A percentile compares a stretch with the other conserved stretches of the same genome.
Evolutionary conservation across 2,329 filamentous ascomycete genomes (phyloP).

Genomic region (Tolypocladium guangdongense): DNA sequence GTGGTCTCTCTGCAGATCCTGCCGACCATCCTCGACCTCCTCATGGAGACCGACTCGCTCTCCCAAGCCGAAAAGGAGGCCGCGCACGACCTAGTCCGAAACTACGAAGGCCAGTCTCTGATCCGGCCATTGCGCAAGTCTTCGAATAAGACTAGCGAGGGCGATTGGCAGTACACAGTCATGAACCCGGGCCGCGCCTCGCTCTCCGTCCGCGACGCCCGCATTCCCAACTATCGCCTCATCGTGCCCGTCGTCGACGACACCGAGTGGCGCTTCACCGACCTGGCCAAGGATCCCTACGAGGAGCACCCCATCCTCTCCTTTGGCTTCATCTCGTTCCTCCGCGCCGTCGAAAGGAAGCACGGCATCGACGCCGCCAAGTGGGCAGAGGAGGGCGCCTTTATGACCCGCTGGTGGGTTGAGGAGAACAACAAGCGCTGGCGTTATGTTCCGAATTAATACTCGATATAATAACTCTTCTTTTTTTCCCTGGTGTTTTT

Average conservation of each 20-base stretch:
- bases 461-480: conserved; percentile 6
- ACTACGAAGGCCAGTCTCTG: conserved; percentile 25
- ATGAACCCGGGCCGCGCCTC: conserved; percentile 15
- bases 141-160: conserved; percentile 9
- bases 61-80: conserved; percentile 11
- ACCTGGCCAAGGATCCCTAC: conserved; percentile 16
- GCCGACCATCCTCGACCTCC: conserved; percentile 23
- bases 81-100: conserved; percentile 17
- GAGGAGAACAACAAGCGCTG: conserved; percentile 23
- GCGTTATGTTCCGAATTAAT: conserved; percentile 12
- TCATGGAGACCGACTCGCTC: conserved; percentile 22
- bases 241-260: conserved; percentile 13
- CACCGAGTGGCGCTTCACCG: conserved; percentile 20
- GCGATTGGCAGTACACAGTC: conserved; percentile 14
- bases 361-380: conserved; percentile 15
- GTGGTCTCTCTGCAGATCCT: conserved; percentile 21
- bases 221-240: conserved; percentile 10
- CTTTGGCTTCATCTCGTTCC: conserved; percentile 13
- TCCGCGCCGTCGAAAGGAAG: conserved; percentile 9
- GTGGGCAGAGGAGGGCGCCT: conserved; percentile 22
- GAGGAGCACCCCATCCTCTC: conserved; percentile 14
- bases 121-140: conserved; percentile 16
- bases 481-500: background rate
- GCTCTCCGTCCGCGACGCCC: conserved; percentile 10
- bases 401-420: conserved; percentile 22